phyloP scores from a whole-genome alignment of 2,329 filamentous ascomycete genomes.

The Cercospora canescens region DNA sequence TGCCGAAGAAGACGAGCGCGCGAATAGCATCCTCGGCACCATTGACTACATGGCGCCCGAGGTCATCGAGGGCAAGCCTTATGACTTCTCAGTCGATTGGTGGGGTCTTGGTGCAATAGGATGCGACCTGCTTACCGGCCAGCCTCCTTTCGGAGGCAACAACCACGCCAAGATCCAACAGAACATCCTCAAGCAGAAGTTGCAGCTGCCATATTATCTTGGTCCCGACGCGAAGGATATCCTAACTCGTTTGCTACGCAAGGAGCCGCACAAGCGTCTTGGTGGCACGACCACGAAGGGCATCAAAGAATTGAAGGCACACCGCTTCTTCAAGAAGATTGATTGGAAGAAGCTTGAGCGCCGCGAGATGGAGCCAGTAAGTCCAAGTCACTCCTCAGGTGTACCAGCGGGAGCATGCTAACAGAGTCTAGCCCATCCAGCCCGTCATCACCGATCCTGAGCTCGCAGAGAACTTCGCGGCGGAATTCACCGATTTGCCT shows the following conservation, averaged over 20 bases:
- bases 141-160: constrained; percentile 83
- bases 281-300: constrained; percentile 89
- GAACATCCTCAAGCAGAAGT: constrained; percentile 91
- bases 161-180: constrained; percentile 95
- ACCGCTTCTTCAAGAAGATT: constrained; percentile 96
- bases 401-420: not conserved
- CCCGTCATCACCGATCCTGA: constrained; percentile 95
- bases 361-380: constrained; percentile 71
- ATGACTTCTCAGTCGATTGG: constrained; percentile 96
- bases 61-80: constrained; percentile 82
- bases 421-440: constrained; percentile 64
- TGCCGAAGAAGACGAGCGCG: constrained; percentile 63
- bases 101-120: constrained; percentile 95
- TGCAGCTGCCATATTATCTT: constrained; percentile 85
- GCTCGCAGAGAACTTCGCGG: constrained; percentile 91
- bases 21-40: constrained; percentile 90
- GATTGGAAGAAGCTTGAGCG: constrained; percentile 87
- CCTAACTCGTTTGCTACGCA: constrained; percentile 83
- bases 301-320: constrained; percentile 78
- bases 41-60: constrained; percentile 99
- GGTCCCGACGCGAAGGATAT: constrained; percentile 91
- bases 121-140: constrained; percentile 89
- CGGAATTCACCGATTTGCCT: constrained; percentile 85
- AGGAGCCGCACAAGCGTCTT: constrained; percentile 87
- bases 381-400: not conserved